Evolutionary conservation across 2,329 filamentous ascomycete genomes (phyloP).

Genomic region (Penicillium sp.): DNA sequence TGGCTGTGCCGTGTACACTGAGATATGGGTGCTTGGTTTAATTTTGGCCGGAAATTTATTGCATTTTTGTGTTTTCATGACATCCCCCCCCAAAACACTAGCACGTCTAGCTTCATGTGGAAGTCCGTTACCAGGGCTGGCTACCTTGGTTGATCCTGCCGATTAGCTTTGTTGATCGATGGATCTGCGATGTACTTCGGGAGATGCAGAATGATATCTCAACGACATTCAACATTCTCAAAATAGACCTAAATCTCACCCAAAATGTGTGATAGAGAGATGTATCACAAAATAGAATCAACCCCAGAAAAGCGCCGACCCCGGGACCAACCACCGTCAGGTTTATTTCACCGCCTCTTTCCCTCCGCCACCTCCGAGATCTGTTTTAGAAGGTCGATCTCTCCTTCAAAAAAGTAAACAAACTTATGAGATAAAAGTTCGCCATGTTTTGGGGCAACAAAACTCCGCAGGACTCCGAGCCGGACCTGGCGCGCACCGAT

Average conservation of each 20-base stretch:
- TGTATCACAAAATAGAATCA: not conserved
- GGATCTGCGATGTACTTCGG: not conserved
- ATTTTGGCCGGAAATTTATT: slow-evolving; percentile 3
- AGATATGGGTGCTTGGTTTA: not conserved
- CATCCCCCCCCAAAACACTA: too few relatives aligned
- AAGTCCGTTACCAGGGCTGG: not conserved
- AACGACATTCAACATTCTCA: not conserved
- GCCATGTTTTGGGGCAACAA: slow-evolving; percentile 36
- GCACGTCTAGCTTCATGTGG: too few relatives aligned
- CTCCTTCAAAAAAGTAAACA: not conserved
- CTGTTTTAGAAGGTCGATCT: not conserved
- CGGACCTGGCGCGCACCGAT: slow-evolving; percentile 28
- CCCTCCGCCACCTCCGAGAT: slow-evolving; percentile 4
- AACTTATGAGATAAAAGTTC: not conserved
- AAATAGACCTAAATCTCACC: not conserved
- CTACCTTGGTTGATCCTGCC: slow-evolving; percentile 2
- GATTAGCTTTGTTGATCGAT: slow-evolving; percentile 5
- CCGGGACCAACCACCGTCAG: not conserved
- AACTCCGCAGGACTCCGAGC: slow-evolving; percentile 30
- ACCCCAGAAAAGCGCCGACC: not conserved
- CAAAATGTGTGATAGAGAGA: not conserved
- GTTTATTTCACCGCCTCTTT: slow-evolving; percentile 11
- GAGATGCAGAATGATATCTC: not conserved
- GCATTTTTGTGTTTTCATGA: not conserved
- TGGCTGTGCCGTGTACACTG: not conserved